A percentile compares a stretch with the other conserved stretches of the same genome.
phyloP scores from a whole-genome alignment of 139 green algal species.

The Chlamydomonas sphaeroides region DNA sequence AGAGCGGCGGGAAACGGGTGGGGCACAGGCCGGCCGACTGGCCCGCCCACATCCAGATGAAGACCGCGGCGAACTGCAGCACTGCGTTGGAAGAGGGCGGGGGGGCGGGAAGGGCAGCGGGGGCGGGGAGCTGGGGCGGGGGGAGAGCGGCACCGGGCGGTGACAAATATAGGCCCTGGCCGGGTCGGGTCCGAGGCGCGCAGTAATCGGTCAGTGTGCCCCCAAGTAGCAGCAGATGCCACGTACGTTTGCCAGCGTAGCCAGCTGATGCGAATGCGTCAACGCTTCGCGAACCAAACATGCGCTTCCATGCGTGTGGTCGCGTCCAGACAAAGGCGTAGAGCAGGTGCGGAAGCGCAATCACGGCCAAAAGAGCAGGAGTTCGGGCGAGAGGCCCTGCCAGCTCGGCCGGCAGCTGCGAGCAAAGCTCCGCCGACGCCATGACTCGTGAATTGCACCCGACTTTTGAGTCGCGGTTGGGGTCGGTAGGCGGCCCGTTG shows the following conservation, averaged over 20 bases:
- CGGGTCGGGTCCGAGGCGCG: too few species aligned
- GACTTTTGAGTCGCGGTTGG: too few species aligned
- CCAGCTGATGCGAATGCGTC: constrained; percentile 63
- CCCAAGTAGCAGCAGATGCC: neutral
- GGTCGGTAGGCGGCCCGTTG: too few species aligned
- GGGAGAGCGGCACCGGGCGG: too few species aligned
- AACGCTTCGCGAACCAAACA: constrained; percentile 62
- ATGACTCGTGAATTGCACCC: too few species aligned
- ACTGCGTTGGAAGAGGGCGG: constrained; percentile 37
- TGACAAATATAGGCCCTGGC: too few species aligned
- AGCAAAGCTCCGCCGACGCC: too few species aligned
- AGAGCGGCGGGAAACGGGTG: neutral
- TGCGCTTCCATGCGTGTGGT: constrained; percentile 50
- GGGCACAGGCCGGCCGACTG: constrained; percentile 56
- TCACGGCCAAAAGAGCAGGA: constrained; percentile 17
- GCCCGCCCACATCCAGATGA: constrained; percentile 58
- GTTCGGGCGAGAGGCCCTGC: neutral
- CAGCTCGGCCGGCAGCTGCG: neutral
- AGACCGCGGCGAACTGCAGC: constrained; percentile 53
- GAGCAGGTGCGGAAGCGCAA: constrained; percentile 74
- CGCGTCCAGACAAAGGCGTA: constrained; percentile 81
- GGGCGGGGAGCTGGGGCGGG: too few species aligned
- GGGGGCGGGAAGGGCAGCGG: neutral
- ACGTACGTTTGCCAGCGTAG: constrained; percentile 67
- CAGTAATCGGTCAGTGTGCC: too few species aligned